A percentile compares a stretch with the other conserved stretches of the same genome.
Conservation (phyloP, 2,329 filamentous ascomycete genomes). For the Drechslera avenae region DNA sequence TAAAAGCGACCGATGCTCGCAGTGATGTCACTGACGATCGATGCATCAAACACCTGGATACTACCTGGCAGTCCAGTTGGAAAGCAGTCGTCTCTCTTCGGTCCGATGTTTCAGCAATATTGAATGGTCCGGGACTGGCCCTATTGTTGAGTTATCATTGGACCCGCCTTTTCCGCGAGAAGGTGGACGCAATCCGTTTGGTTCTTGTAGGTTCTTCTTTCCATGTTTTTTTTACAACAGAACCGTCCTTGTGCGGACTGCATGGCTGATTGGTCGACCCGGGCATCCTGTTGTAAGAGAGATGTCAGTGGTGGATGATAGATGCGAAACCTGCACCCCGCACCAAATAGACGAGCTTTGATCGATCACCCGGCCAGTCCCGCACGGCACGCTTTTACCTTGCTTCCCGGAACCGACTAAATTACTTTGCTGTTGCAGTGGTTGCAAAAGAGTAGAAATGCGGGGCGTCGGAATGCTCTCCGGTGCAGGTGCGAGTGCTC, state of each 20-base stretch:
- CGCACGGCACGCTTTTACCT: conserved; percentile 20
- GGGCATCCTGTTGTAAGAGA: neutral
- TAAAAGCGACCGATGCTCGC: neutral
- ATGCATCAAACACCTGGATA: too few relatives aligned
- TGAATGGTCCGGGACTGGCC: too few relatives aligned
- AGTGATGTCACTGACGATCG: too few relatives aligned
- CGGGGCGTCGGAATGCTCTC: conserved; percentile 19
- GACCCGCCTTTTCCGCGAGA: neutral
- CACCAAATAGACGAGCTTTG: conserved; percentile 21
- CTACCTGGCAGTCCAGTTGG: too few relatives aligned
- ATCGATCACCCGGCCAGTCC: conserved; percentile 35
- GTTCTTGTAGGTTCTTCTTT: neutral
- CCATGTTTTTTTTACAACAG: neutral
- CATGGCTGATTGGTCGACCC: neutral
- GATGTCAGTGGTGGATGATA: conserved; percentile 1
- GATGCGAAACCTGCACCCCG: conserved; percentile 27
- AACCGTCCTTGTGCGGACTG: neutral
- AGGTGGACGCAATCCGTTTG: neutral
- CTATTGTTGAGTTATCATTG: too few relatives aligned
- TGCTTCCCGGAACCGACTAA: conserved; percentile 18
- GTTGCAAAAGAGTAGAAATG: conserved; percentile 15
- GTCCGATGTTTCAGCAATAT: too few relatives aligned
- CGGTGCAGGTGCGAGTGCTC: conserved; percentile 23
- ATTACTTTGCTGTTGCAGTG: conserved; percentile 2
- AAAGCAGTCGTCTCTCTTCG: too few relatives aligned